phyloP scores from a whole-genome alignment of 768 basidiomycete species.

The Lactarius akahatsu region DNA sequence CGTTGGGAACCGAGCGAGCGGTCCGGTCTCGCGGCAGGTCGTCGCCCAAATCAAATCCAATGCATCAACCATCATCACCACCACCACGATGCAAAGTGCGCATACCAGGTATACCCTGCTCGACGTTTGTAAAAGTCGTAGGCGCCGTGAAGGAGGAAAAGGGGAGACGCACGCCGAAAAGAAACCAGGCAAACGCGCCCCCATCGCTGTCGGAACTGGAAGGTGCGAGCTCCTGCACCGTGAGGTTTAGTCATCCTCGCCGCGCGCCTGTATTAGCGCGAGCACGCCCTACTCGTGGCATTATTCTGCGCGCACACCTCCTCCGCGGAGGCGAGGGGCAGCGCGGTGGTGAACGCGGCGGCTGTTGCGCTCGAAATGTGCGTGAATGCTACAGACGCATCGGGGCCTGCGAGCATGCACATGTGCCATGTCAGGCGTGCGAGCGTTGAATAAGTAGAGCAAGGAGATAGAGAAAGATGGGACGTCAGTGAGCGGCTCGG shows the following conservation, averaged over 20 bases:
- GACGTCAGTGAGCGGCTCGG: background rate
- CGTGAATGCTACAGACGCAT: constrained; percentile 75
- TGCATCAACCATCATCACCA: constrained; percentile 8
- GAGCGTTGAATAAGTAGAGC: too few species aligned
- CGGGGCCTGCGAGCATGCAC: constrained; percentile 68
- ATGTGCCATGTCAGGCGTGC: constrained; percentile 59
- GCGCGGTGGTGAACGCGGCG: constrained; percentile 46
- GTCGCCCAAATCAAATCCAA: constrained; percentile 70
- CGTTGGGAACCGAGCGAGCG: constrained; percentile 71
- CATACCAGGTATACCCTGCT: constrained; percentile 60
- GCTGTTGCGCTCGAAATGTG: constrained; percentile 73
- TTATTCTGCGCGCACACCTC: too few species aligned
- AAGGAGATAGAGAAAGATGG: too few species aligned
- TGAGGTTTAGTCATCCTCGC: constrained; percentile 28
- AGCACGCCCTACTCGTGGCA: constrained; percentile 53
- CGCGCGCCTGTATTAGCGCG: constrained; percentile 51
- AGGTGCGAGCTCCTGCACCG: too few species aligned
- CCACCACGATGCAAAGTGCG: background rate
- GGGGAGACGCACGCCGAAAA: constrained; percentile 62
- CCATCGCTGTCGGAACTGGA: constrained; percentile 55
- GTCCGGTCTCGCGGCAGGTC: constrained; percentile 96
- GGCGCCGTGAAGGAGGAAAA: too few species aligned
- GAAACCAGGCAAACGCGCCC: constrained; percentile 77
- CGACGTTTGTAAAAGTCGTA: background rate
- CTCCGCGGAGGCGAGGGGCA: background rate